Evolutionary conservation across 2,329 filamentous ascomycete genomes (phyloP), one percentile per base, ranked within the genome.

Genomic region (Periconia macrospinosa): DNA sequence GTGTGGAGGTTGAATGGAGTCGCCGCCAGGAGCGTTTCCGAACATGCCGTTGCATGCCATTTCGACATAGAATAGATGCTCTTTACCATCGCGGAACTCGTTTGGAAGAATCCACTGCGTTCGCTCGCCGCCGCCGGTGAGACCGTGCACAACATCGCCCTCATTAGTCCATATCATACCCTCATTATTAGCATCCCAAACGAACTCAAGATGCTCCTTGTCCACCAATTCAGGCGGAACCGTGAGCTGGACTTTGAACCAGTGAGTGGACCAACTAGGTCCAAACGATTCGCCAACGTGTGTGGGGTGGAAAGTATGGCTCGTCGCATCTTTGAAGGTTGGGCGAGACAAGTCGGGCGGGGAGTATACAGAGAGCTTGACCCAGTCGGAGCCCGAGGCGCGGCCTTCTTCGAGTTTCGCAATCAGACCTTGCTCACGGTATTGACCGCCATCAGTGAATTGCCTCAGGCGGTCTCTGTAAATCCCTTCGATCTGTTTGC

Each of bases 41-140:
- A 97, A 97, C 92, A 97, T 97, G 74, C 88, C 87, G 73, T 99
- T 99, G 77, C 94, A 97, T 18, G 94, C 94, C 90, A 97, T 96
- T 78, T 99, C 94, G 60, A 99, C 88, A 74, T 97, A 99, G 66
- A 99, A 90, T 17, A 83, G 86, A 72, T 97, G 92, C 66, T 92
- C 85, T 71, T 93, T 86, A 49, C 91, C 92, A 72, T 96, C 90
- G 57, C 90, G 84, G 77, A 90, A 96, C 15, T 80, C 79, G 47
- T 90, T 80, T 9, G 94, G 93, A 43, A 99, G 81, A 55, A 96
- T 86, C 92, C 93, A 99, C 75, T 97, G 92, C 15, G 87, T 83
- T 50, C 94, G 84, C 68, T 99, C 94, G 41, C 90, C 91, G 51
- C 89, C 88, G 17, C 94, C 94, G 0, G 92, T 97, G 65, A 99